phyloP scores from a whole-genome alignment of 768 basidiomycete genomes.

The Dentipellis sp. region DNA sequence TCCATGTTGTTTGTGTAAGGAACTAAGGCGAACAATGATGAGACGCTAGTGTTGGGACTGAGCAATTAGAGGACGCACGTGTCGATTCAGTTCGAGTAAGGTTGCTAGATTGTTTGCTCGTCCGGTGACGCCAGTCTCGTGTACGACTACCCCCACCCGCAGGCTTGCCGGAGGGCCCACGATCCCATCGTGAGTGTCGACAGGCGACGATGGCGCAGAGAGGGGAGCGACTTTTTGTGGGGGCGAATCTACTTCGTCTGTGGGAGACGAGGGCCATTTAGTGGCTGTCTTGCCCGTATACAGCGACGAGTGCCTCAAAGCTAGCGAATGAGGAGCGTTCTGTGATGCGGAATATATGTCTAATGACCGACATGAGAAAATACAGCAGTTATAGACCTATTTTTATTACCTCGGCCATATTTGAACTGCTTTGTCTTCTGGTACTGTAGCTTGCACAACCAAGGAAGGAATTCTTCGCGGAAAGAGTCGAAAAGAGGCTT shows the following conservation, averaged over 20 bases:
- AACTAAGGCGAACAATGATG: constrained; percentile 31
- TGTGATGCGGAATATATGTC: constrained; percentile 39
- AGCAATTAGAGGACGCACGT: constrained; percentile 34
- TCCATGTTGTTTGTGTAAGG: constrained; percentile 40
- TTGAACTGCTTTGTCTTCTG: constrained; percentile 48
- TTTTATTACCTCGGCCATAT: constrained; percentile 43
- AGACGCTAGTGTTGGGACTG: background rate
- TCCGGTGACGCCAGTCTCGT: constrained; percentile 44
- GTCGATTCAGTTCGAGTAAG: constrained; percentile 75
- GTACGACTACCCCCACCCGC: constrained; percentile 56
- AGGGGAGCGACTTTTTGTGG: constrained; percentile 21
- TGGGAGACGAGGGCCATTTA: background rate
- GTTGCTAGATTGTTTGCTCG: constrained; percentile 70
- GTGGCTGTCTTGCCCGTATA: constrained; percentile 14
- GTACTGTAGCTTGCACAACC: constrained; percentile 84
- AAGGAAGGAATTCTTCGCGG: constrained; percentile 85
- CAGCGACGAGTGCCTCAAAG: constrained; percentile 54
- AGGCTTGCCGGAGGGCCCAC: constrained; percentile 34
- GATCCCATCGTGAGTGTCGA: constrained; percentile 26
- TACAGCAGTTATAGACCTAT: background rate
- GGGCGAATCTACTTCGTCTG: constrained; percentile 10
- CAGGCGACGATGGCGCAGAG: constrained; percentile 39
- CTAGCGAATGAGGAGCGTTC: constrained; percentile 35
- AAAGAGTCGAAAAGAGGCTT: constrained; percentile 73
- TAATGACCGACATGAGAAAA: constrained; percentile 13